Evolutionary conservation across 306 rosid species (phyloP).

Genomic region (Spatholobus suberectus): DNA sequence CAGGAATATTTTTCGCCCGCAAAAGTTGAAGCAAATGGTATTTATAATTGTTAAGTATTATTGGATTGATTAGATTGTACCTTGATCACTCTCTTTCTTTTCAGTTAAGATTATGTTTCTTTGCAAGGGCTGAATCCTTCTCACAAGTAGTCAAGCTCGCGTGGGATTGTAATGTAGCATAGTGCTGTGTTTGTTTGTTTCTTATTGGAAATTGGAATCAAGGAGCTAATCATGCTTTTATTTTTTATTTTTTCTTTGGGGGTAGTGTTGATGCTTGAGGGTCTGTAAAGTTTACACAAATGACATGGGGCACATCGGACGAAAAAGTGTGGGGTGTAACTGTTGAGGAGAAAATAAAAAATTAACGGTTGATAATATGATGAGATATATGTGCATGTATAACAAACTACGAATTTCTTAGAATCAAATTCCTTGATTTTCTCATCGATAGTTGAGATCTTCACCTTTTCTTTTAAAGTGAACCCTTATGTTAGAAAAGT

Average conservation of each 20-base stretch:
- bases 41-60: not conserved
- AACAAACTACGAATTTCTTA: constrained; percentile 7
- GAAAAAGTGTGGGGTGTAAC: not conserved
- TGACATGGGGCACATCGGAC: not conserved
- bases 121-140: not conserved
- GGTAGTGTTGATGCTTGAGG: not conserved
- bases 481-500: not conserved
- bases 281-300: not conserved
- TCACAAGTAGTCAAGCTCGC: not conserved
- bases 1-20: constrained; percentile 8
- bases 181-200: not conserved
- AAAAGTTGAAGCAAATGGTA: constrained; percentile 45
- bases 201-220: not conserved
- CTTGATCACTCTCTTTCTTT: not conserved
- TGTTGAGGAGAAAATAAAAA: not conserved
- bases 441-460: not conserved
- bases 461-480: not conserved
- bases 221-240: constrained; percentile 9
- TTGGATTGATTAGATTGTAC: not conserved
- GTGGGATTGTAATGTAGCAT: not conserved
- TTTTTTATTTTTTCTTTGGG: not conserved
- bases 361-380: not conserved
- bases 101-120: not conserved
- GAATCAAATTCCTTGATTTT: constrained; percentile 22
- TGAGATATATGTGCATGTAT: not conserved